These are phyloP conservation scores for Globisporangium emineosum DNA, from an alignment of 352 stramenopile genomes.

Conservation along the genomic window DNA sequence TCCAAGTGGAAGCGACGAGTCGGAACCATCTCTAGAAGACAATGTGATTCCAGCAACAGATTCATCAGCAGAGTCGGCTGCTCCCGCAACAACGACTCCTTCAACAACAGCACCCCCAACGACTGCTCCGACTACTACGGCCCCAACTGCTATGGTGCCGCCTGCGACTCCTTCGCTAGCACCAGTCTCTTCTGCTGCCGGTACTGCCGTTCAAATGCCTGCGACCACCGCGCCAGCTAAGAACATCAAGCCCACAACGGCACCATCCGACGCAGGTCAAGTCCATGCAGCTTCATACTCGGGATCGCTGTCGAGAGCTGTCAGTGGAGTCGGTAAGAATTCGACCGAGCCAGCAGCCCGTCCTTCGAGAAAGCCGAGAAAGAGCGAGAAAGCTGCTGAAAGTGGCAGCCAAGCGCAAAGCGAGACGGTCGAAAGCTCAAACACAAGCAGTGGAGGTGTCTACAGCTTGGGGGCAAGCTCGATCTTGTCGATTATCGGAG, in stretches of 20 bases:
- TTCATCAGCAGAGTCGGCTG: not conserved
- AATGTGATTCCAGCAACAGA: slow-evolving; percentile 11
- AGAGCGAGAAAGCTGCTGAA: not conserved
- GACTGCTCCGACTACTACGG: slow-evolving; percentile 7
- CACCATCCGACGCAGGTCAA: slow-evolving; percentile 3
- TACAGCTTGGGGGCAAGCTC: slow-evolving; percentile 61
- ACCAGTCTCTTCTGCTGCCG: not conserved
- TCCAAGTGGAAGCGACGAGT: not conserved
- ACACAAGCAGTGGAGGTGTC: slow-evolving; percentile 36
- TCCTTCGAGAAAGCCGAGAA: slow-evolving; percentile 7
- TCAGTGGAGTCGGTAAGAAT: slow-evolving; percentile 14
- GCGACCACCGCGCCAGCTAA: not conserved
- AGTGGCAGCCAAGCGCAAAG: slow-evolving; percentile 21
- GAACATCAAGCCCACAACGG: not conserved
- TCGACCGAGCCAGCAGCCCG: not conserved
- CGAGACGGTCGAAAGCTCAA: slow-evolving; percentile 38
- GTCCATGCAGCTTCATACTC: slow-evolving; percentile 11
- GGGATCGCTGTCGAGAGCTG: slow-evolving; percentile 12
- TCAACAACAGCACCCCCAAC: slow-evolving; percentile 5
- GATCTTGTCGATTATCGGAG: slow-evolving; percentile 70
- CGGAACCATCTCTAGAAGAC: slow-evolving; percentile 11
- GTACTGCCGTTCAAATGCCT: slow-evolving; percentile 1
- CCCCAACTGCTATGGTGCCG: slow-evolving; percentile 9
- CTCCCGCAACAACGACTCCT: slow-evolving; percentile 1
- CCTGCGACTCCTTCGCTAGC: not conserved